phyloP scores from a whole-genome alignment of 108 stramenopile genomes.

The Conticribra guillardii region DNA sequence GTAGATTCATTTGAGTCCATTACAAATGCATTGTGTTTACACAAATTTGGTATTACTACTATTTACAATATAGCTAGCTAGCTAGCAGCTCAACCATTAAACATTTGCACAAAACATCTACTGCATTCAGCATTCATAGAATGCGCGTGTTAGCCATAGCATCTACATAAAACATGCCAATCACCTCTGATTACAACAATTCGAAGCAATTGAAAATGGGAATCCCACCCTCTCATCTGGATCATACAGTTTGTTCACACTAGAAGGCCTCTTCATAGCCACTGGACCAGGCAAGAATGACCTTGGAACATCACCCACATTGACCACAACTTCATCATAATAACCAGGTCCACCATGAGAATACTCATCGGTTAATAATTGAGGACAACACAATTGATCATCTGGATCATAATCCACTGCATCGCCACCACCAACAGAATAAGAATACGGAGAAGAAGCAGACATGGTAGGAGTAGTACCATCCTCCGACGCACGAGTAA shows the following conservation, averaged over 20 bases:
- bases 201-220: conserved; percentile 27
- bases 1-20: too few relatives aligned
- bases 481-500: conserved; percentile 39
- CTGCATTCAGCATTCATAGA: too few relatives aligned
- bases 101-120: too few relatives aligned
- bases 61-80: too few relatives aligned
- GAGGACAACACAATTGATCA: conserved; percentile 52
- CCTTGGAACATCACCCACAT: conserved; percentile 42
- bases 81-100: too few relatives aligned
- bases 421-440: neutral
- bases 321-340: conserved; percentile 74
- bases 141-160: too few relatives aligned
- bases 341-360: conserved; percentile 54
- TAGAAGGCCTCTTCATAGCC: conserved; percentile 49
- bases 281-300: conserved; percentile 49
- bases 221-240: conserved; percentile 56
- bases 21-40: too few relatives aligned
- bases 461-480: neutral
- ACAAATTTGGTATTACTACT: too few relatives aligned
- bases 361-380: conserved; percentile 58
- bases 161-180: too few relatives aligned
- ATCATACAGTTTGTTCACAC: conserved; percentile 26
- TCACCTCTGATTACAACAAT: too few relatives aligned
- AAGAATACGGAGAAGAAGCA: neutral
- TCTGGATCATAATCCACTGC: conserved; percentile 41